Base-by-base conservation (phyloP, 176 grass and related monocot species). In the Melocanna baccifera region DNA sequence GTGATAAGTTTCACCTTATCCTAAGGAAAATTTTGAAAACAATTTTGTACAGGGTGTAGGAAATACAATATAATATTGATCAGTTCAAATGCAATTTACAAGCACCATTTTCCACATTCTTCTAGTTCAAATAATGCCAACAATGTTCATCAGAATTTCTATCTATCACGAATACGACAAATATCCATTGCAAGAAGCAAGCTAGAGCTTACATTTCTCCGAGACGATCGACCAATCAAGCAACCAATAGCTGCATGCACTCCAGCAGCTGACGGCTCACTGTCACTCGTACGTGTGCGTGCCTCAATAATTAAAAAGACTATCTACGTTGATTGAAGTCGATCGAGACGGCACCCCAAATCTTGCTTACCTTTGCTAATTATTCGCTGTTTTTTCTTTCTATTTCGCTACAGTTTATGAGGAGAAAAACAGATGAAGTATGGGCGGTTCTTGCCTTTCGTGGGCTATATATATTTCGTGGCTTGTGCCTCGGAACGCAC, bases 391-490 rank as follows among this genome's bases (percentile, higher is more conserved):
- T 72, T 37, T 77, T 73, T 59, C 80, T 67, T 57, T 67, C 11
- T 25, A n/a, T 55, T 32, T 25, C 20, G 53, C 63, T 57, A 48
- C 10, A 72, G 45, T 67, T 82, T 0, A 18, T 30, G 62, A 42
- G 34, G 71, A 39, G 43, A 45, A 20, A 32, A 77, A 45, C 3
- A 32, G 45, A 70, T 46, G 65, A 65, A 5, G 18, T 46, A 28
- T 15, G 69, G 9, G 6, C 22, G 4, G 12, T 51, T 71, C 9
- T 50, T 40, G 12, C 62, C 37, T 58, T 76, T 65, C 5, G 16
- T 58, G 39, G 56, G 36, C 84, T 90, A 90, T 86, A 85, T 67
- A 86, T 68, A 11, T 47, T 9, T 30, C 59, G 74, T 87, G 67
- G 47, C 89, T 9, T 70, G 12, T 83, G 67, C 80, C 30, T 73